Conservation (phyloP, 2,329 filamentous ascomycete genomes). For the Metarhizium rileyi region DNA sequence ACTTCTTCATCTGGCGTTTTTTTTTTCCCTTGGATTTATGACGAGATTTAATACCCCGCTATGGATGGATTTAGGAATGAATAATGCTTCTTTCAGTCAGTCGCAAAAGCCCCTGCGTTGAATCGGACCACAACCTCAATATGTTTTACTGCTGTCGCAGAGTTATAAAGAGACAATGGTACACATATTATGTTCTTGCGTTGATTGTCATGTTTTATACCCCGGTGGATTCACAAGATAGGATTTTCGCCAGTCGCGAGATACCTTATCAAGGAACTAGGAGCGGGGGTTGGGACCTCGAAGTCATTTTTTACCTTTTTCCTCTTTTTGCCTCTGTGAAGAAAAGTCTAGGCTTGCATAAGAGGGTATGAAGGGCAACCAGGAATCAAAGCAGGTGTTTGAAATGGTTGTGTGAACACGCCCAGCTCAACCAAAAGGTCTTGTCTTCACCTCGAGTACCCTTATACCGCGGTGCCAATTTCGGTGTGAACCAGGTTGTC, state of each 20-base stretch:
- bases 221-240: not conserved
- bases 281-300: not conserved
- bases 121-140: not conserved
- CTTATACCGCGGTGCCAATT: slow-evolving; percentile 5
- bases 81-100: not conserved
- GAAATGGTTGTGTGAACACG: not conserved
- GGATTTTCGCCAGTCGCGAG: not conserved
- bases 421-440: not conserved
- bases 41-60: not conserved
- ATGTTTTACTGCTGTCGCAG: not conserved
- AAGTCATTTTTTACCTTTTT: not conserved
- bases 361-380: not conserved
- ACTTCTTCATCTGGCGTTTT: slow-evolving; percentile 6
- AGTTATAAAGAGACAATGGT: not conserved
- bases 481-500: slow-evolving; percentile 11
- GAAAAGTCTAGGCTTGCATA: not conserved
- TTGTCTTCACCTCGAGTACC: not conserved
- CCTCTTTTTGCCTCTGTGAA: not conserved
- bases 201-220: slow-evolving; percentile 3
- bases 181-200: not conserved
- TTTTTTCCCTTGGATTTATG: slow-evolving; percentile 1
- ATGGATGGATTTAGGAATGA: not conserved
- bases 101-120: not conserved
- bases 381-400: not conserved
- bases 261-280: not conserved